A percentile compares a stretch with the other conserved stretches of the same genome.
phyloP scores from a whole-genome alignment of 2,329 filamentous ascomycete genomes.

The Sporothrix pallida region DNA sequence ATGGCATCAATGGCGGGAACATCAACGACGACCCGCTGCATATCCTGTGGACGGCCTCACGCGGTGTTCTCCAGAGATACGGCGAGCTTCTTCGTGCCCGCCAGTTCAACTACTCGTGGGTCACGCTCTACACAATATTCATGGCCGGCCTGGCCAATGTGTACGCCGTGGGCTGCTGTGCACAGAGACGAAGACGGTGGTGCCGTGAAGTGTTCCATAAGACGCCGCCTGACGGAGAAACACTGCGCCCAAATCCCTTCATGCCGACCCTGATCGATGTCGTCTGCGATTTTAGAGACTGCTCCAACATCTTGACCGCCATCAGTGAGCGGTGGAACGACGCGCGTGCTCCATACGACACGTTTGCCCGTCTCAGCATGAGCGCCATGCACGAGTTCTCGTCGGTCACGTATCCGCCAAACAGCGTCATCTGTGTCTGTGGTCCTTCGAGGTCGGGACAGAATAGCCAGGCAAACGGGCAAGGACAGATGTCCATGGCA shows the following conservation, averaged over 20 bases:
- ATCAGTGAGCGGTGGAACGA: conserved; percentile 39
- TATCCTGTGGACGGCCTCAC: conserved; percentile 23
- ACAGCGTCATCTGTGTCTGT: not conserved
- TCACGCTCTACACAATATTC: conserved; percentile 38
- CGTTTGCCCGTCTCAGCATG: conserved; percentile 25
- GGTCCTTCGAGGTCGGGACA: not conserved
- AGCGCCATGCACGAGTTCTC: conserved; percentile 27
- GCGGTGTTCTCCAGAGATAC: conserved; percentile 19
- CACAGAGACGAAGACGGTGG: conserved; percentile 22
- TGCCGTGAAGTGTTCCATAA: not conserved
- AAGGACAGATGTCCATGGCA: not conserved
- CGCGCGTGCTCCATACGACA: conserved; percentile 29
- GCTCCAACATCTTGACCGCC: conserved; percentile 38
- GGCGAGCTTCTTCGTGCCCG: conserved; percentile 31
- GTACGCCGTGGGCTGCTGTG: conserved; percentile 37
- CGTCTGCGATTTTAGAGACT: conserved; percentile 36
- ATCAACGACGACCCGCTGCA: not conserved
- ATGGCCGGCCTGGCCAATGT: conserved; percentile 38
- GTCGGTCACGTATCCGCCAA: not conserved
- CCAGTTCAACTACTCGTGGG: conserved; percentile 39
- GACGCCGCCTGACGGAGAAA: not conserved
- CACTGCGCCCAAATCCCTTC: conserved; percentile 11
- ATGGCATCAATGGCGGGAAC: not conserved
- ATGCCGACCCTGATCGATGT: conserved; percentile 34
- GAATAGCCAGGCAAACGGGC: not conserved